Percentiles rank a stretch among this genome's conserved stretches.
Evolutionary conservation across 306 rosid genomes (phyloP).

Genomic region (Potentilla sterilis): DNA sequence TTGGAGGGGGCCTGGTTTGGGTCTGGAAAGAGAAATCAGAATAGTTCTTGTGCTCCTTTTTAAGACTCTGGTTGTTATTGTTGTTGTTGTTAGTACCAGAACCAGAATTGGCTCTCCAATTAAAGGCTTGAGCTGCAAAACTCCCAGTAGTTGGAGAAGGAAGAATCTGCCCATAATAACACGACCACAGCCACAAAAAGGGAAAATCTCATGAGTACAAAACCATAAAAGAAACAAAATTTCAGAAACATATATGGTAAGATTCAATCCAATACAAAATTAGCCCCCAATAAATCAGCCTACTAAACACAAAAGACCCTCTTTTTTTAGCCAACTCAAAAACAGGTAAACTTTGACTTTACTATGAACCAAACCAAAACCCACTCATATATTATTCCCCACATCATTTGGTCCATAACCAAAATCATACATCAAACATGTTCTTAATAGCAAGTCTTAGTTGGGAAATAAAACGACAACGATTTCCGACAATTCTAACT

Average conservation of each 20-base stretch:
- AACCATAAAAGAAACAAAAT: background rate
- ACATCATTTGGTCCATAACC: background rate
- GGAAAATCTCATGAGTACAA: conserved; percentile 15
- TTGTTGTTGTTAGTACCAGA: conserved; percentile 20
- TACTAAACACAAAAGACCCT: background rate
- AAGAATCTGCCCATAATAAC: conserved; percentile 40
- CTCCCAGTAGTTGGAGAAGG: conserved; percentile 87
- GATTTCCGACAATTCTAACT: conserved; percentile 5
- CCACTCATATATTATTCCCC: background rate
- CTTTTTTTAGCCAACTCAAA: background rate
- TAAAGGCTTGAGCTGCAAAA: conserved; percentile 51
- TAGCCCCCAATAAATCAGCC: conserved; percentile 13
- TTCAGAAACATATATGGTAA: conserved; percentile 7
- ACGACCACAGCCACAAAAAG: background rate
- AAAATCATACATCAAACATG: background rate
- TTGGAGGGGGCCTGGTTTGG: conserved; percentile 49
- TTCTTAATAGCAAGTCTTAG: background rate
- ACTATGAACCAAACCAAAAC: background rate
- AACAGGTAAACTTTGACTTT: conserved; percentile 11
- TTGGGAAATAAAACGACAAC: too few species aligned
- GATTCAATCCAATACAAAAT: conserved; percentile 12
- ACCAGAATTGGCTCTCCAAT: conserved; percentile 51
- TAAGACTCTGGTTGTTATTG: conserved; percentile 38
- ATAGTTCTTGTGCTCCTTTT: conserved; percentile 52
- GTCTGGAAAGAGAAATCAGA: conserved; percentile 63